Base-by-base conservation (phyloP, 75 land plant species). In the Picea glauca region DNA sequence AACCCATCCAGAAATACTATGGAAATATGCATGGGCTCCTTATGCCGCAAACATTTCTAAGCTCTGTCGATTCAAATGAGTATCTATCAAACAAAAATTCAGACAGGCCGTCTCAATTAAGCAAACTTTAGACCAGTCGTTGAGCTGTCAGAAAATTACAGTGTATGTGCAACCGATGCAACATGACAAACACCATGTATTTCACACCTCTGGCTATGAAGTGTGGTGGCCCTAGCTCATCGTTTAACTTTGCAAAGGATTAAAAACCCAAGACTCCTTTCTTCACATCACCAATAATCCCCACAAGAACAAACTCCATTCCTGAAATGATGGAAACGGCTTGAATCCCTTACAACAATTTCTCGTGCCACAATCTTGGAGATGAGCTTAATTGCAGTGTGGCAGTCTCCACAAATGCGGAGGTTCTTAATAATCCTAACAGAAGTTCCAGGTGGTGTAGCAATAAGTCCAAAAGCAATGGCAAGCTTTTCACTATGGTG, bases 261-360 rank as follows among this genome's bases (percentile, higher is more conserved):
- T 64, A 38, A 62, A 62, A 21, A 62, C 0, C 67, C 20, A 50
- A 50, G 11, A 17, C 20, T 32, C 35, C 40, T 32, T 66, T 0
- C 32, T 26, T 66, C 17, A 54, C 5, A 67, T 88, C 83, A 88
- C 85, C 87, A 83, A 66, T 76, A 88, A 85, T 85, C 83, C 14
- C 70, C 80, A 80, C 91, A 91, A 33, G 92, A 85, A 76, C 91
- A 91, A 74, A 46, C 4, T 58, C 92, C 93, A 85, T 81, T 66
- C 62, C 60, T 66, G 60, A 91, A 89, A 75, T 91, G 85, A 79
- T 89, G 93, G 64, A 85, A 85, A 38, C 80, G 72, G 38, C 67
- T 79, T 21, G 81, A 40, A 46, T 87, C 89, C 65, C 92, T 84
- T 56, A 87, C 68, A 76, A 84, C 58, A 46, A 91, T 83, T 60